Percentiles rank a stretch among this genome's conserved stretches.
phyloP scores from a whole-genome alignment of 345 rosid species.

The Aurinia saxatilis region DNA sequence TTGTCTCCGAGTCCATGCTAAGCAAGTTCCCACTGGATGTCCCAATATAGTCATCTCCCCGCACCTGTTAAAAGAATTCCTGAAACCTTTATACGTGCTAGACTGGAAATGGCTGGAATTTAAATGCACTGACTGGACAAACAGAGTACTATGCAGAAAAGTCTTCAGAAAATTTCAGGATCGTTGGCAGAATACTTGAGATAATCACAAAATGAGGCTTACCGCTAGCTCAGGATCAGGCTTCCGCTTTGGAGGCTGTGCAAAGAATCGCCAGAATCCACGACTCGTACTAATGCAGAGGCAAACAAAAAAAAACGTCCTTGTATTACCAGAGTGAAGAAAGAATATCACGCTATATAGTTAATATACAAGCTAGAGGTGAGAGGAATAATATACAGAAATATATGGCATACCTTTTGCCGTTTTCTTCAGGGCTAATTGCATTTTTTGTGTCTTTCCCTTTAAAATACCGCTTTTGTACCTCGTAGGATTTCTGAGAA shows the following conservation, averaged over 20 bases:
- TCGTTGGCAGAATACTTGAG: not conserved
- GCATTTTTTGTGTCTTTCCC: slow-evolving; percentile 38
- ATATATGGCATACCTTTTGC: slow-evolving; percentile 43
- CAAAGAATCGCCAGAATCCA: slow-evolving; percentile 58
- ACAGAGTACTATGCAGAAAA: not conserved
- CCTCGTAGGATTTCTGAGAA: slow-evolving; percentile 36
- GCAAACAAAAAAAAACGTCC: not conserved
- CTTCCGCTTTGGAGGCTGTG: slow-evolving; percentile 33
- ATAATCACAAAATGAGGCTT: slow-evolving; percentile 10
- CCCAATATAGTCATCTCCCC: slow-evolving; percentile 42
- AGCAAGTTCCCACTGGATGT: slow-evolving; percentile 33
- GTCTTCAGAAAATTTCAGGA: not conserved
- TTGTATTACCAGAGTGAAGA: slow-evolving; percentile 19
- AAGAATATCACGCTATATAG: not conserved
- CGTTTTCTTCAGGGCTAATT: slow-evolving; percentile 29
- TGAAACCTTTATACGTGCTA: slow-evolving; percentile 1
- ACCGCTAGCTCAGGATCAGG: slow-evolving; percentile 33
- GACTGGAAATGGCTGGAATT: not conserved
- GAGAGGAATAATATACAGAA: not conserved
- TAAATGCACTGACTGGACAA: not conserved
- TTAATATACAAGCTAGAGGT: slow-evolving; percentile 5
- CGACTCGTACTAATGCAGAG: slow-evolving; percentile 39
- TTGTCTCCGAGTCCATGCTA: slow-evolving; percentile 42
- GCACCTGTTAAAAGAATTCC: slow-evolving; percentile 28
- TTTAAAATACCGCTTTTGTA: slow-evolving; percentile 37